Evolutionary conservation across 106 monocot genomes (phyloP), one percentile per base, ranked within the genome.

Genomic region (Posidonia australis): DNA sequence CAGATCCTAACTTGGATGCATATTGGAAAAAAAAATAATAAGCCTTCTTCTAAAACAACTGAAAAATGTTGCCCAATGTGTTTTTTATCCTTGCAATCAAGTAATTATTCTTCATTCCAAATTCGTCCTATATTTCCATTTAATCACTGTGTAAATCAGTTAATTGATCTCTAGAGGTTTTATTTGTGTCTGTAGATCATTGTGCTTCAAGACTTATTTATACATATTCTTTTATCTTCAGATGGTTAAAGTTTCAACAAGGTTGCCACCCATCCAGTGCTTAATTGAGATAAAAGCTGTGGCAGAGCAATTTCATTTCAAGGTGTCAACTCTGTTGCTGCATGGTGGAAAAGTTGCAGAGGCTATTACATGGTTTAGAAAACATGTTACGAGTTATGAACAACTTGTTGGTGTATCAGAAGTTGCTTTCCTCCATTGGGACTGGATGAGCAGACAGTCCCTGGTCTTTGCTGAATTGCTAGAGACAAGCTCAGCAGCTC

Each of bases 401-500:
- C 59, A 46, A 22, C 69, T 86, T 27, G 74, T 77, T 70, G 93
- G 93, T 19, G 51, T 31, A 43, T 46, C 79, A 41, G 83, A 86
- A 67, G 72, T 83, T 78, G 67, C 78, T 67, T 88, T 85, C 66
- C 76, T 93, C 69, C 93, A 93, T 62, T 88, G 93, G 93, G 88
- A 93, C 64, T 93, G 93, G 93, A 68, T 88, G 66, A 89, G 88
- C 59, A 76, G 85, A 63, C 93, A 93, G 62, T 89, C 66, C 59
- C 74, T 88, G 54, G 85, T 88, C 51, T 89, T 93, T 73, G 93
- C 85, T 4, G 93, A 93, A 72, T 73, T 93, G 42, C 31, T 93
- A 49, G 93, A 93, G 70, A 93, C 88, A 65, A 88, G 77, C 46
- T 72, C 85, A 24, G 72, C 76, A 22, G 10, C 79, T 32, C 32